Base-by-base conservation (phyloP, 768 basidiomycete species). In the Cyathus striatus region DNA sequence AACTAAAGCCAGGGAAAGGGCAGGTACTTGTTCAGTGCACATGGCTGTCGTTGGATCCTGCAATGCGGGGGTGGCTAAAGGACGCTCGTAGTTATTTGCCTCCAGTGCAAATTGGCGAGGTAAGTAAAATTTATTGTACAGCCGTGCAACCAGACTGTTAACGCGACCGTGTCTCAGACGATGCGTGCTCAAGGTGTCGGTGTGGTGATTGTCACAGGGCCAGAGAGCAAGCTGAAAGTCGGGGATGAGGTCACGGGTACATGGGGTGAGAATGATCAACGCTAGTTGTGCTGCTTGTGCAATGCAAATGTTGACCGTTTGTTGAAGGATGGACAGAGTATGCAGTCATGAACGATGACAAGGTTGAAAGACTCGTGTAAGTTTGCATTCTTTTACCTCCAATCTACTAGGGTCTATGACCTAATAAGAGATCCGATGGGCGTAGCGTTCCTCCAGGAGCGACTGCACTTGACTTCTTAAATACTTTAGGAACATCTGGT, bases 41-140 rank as follows among this genome's bases (percentile, higher is more conserved):
- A 37, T 93, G 83, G 70, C 56, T 91, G 23, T 83, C 81, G 24
- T 59, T 96, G 49, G 93, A 96, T 54, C 91, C 93, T 16, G 89
- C 90, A 0, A 90, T 92, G 89, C 76, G 91, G 6, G 80, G 78
- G 10, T 96, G 86, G 75, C 56, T 98, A 40, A 78, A 75, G 47
- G 86, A 90, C 57, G 58, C 56, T 13, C 72, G 91, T 36, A 83
- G 79, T 51, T 90, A 91, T 56, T 38, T 87, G 13, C 76, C 77
- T 12, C 86, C 87, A 6, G 79, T 83, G 4, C 55, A 82, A 53
- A 83, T 92, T 49, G 83, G 83, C 25, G 84, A 78, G 62, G 72
- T 70, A 41, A 32, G 51, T 42, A 50, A n/a, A n/a, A n/a, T n/a
- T n/a, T n/a, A n/a, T n/a, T n/a, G n/a, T n/a, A n/a, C n/a, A n/a